Conservation (phyloP, 345 rosid genomes). For the Balakata baccata region DNA sequence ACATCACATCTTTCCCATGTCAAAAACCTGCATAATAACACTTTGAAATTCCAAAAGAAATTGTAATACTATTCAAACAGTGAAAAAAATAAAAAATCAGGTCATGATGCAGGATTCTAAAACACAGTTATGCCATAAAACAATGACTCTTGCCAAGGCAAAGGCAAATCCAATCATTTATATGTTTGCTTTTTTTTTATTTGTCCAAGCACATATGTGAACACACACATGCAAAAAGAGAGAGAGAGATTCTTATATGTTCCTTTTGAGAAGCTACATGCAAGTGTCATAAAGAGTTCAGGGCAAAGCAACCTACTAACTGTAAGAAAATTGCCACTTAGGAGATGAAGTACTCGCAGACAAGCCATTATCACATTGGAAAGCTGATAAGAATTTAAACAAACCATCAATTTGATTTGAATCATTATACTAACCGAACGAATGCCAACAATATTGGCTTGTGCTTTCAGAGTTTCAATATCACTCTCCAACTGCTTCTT, state of each 20-base stretch:
- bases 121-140: neutral
- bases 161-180: neutral
- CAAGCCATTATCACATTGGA: neutral
- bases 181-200: neutral
- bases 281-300: neutral
- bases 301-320: neutral
- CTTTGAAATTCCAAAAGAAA: neutral
- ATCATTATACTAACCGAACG: conserved; percentile 56
- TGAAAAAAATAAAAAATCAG: neutral
- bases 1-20: neutral
- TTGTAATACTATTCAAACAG: neutral
- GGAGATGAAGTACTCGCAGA: too few relatives aligned
- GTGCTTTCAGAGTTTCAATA: conserved; percentile 77
- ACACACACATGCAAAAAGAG: neutral
- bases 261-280: neutral
- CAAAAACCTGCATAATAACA: neutral
- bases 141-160: too few relatives aligned
- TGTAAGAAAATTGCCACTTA: neutral
- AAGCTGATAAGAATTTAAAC: neutral
- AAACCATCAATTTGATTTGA: neutral
- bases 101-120: neutral
- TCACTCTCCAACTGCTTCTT: conserved; percentile 93
- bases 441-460: conserved; percentile 64
- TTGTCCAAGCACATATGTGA: too few relatives aligned
- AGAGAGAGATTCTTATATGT: neutral